Evolutionary conservation across 73 alveolate species (phyloP).

Genomic region (Paramecium octaurelia): DNA sequence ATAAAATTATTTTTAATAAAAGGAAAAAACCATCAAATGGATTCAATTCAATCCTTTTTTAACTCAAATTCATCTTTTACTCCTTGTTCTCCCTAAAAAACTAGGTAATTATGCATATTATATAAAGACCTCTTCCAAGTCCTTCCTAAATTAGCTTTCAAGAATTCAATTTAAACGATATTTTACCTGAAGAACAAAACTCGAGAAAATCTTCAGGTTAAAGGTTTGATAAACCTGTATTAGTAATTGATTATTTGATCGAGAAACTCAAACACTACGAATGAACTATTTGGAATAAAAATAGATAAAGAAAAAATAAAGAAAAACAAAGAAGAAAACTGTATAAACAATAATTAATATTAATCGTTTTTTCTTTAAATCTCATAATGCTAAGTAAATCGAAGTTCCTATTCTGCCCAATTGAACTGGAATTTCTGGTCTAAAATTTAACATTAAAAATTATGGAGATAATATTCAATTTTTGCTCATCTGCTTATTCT

Average conservation of each 20-base stretch:
- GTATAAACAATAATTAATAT: neutral
- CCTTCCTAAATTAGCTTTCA: neutral
- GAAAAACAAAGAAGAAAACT: neutral
- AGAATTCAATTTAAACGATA: constrained; percentile 1
- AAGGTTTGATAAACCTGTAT: neutral
- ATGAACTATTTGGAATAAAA: neutral
- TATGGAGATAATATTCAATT: neutral
- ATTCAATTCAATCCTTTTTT: neutral
- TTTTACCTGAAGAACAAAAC: neutral
- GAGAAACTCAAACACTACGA: neutral
- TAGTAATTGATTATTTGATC: neutral
- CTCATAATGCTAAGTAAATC: neutral
- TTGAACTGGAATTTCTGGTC: neutral
- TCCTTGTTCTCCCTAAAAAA: neutral
- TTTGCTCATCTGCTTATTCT: neutral
- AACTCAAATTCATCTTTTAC: neutral
- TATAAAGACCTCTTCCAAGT: neutral
- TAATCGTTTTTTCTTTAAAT: neutral
- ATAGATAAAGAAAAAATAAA: neutral
- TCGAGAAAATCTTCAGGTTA: neutral
- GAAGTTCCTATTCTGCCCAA: neutral
- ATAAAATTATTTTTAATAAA: neutral
- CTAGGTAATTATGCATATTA: neutral
- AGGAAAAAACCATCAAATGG: neutral
- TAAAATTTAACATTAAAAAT: neutral